phyloP scores from a whole-genome alignment of 225 moss, liverwort and hornwort genomes.

The Climacium dendroides region DNA sequence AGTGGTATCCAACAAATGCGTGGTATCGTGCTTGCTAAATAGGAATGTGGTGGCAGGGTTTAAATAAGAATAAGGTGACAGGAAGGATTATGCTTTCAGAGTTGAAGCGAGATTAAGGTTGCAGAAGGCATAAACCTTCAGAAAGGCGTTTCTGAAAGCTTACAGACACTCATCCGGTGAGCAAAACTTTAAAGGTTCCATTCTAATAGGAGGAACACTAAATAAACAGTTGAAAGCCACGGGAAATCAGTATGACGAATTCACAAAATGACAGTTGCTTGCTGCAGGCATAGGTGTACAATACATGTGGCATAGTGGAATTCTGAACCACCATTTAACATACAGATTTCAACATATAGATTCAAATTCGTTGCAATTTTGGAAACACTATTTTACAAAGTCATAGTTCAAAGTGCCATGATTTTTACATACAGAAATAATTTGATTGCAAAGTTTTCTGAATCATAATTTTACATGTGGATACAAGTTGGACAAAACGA shows the following conservation, averaged over 20 bases:
- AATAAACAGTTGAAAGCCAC: not conserved
- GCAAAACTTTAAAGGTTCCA: too few relatives aligned
- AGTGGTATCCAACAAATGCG: not conserved
- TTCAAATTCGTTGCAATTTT: not conserved
- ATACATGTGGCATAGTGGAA: not conserved
- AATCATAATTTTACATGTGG: not conserved
- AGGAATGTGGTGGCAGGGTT: not conserved
- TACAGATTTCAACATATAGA: not conserved
- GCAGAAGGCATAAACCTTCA: not conserved
- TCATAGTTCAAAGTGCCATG: not conserved
- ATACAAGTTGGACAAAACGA: not conserved
- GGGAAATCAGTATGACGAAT: not conserved
- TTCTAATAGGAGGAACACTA: not conserved
- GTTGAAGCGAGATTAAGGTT: not conserved
- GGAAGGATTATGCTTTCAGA: not conserved
- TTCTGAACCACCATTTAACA: not conserved
- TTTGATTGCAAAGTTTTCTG: not conserved
- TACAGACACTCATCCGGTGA: too few relatives aligned
- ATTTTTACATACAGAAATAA: not conserved
- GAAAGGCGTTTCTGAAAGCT: not conserved
- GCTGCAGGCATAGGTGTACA: not conserved
- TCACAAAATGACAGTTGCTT: not conserved
- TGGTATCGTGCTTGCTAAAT: not conserved
- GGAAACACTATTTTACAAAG: not conserved
- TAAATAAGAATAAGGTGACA: not conserved